These are phyloP conservation scores for Drechmeria coniospora DNA, from an alignment of 2,329 filamentous ascomycete genomes.

Conservation along the genomic window DNA sequence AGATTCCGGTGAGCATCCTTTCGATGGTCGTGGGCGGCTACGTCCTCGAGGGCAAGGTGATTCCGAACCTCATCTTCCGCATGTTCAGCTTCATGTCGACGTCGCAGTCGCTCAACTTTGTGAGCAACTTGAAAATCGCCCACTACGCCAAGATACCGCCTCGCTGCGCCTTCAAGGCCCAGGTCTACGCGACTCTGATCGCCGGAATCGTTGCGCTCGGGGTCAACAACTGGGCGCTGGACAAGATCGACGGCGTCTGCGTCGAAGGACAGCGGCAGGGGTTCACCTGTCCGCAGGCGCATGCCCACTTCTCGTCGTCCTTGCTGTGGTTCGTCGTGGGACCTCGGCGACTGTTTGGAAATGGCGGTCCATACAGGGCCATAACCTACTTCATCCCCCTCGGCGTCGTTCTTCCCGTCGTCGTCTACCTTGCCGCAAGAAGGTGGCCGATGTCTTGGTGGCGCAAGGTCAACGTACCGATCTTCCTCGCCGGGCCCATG, in stretches of 20 bases:
- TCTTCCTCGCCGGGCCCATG: slow-evolving; percentile 10
- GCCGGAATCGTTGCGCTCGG: slow-evolving; percentile 39
- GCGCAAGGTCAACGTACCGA: slow-evolving; percentile 10
- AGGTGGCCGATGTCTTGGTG: slow-evolving; percentile 9
- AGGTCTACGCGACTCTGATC: slow-evolving; percentile 37
- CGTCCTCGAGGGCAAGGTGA: slow-evolving; percentile 45
- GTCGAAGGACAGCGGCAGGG: slow-evolving; percentile 28
- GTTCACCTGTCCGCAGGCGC: slow-evolving; percentile 33
- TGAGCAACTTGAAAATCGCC: slow-evolving; percentile 43
- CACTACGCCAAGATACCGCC: slow-evolving; percentile 48
- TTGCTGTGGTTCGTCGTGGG: slow-evolving; percentile 55
- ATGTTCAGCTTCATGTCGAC: slow-evolving; percentile 50
- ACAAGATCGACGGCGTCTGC: slow-evolving; percentile 43
- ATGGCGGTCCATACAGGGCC: slow-evolving; percentile 6
- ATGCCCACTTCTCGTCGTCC: slow-evolving; percentile 43
- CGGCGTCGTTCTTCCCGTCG: slow-evolving; percentile 7
- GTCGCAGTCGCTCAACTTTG: slow-evolving; percentile 42
- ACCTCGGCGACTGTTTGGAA: slow-evolving; percentile 42
- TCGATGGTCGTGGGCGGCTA: slow-evolving; percentile 54
- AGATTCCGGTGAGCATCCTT: slow-evolving; percentile 46
- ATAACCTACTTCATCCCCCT: slow-evolving; percentile 9
- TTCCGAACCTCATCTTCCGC: slow-evolving; percentile 60
- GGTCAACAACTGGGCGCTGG: slow-evolving; percentile 44
- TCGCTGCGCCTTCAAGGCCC: slow-evolving; percentile 35
- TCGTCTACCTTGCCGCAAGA: slow-evolving; percentile 6